These are phyloP conservation scores for Talaromyces adpressus DNA, from an alignment of 495 filamentous ascomycete species.

Conservation along the genomic window DNA sequence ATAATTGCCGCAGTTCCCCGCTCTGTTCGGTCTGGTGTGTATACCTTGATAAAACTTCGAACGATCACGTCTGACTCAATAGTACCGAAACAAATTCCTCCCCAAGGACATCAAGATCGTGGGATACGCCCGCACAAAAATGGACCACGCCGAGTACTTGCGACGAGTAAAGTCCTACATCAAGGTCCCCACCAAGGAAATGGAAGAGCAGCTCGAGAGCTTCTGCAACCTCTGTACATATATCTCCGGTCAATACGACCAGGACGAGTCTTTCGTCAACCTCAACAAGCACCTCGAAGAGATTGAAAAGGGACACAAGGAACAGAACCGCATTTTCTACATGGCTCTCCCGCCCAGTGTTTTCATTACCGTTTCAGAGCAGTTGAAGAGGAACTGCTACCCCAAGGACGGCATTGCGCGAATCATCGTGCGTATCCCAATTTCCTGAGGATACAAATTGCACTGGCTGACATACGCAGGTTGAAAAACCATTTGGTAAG, in stretches of 20 bases:
- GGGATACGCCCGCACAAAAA: constrained; percentile 98
- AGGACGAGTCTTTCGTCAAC: constrained; percentile 87
- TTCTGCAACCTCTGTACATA: constrained; percentile 89
- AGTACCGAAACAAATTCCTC: constrained; percentile 98
- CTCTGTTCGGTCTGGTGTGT: constrained; percentile 94
- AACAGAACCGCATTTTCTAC: constrained; percentile 94
- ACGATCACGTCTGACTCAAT: constrained; percentile 6
- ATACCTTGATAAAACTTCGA: constrained; percentile 17
- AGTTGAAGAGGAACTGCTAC: constrained; percentile 95
- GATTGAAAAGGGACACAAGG: constrained; percentile 71
- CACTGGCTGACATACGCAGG: constrained; percentile 38
- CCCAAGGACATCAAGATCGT: constrained; percentile 96
- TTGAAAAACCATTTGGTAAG: constrained; percentile 99
- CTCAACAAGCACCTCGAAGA: constrained; percentile 86
- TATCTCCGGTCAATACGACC: constrained; percentile 93
- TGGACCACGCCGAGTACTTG: constrained; percentile 95
- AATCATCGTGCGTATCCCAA: constrained; percentile 62
- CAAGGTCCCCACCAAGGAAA: constrained; percentile 96
- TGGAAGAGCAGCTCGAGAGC: constrained; percentile 86
- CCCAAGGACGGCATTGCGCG: constrained; percentile 81
- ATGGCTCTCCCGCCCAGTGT: constrained; percentile 98
- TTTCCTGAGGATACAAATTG: constrained; percentile 5
- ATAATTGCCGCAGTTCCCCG: constrained; percentile 67
- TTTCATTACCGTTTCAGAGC: constrained; percentile 94
- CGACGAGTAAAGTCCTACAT: constrained; percentile 94